A percentile compares a stretch with the other conserved stretches of the same genome.
Conservation (phyloP, 2,329 filamentous ascomycete genomes). For the Chaetomium globosum region DNA sequence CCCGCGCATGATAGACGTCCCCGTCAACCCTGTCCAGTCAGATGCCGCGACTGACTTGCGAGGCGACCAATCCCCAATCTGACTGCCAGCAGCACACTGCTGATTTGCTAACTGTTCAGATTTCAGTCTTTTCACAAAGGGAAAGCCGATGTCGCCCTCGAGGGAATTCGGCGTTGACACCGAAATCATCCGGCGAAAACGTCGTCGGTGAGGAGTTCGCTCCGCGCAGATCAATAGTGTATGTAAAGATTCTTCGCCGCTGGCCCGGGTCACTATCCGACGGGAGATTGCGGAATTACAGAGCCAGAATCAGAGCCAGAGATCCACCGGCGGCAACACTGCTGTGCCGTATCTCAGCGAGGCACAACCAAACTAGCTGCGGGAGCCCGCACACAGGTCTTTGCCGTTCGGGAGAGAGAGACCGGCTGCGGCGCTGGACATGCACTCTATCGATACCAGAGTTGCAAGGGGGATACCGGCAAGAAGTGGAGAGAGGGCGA, state of each 20-base stretch:
- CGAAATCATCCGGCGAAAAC: constrained; percentile 8
- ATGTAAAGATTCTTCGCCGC: neutral
- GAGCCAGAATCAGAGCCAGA: constrained; percentile 1
- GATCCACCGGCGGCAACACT: constrained; percentile 1
- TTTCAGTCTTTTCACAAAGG: constrained; percentile 22
- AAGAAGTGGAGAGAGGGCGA: constrained; percentile 29
- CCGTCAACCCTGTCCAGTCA: constrained; percentile 22
- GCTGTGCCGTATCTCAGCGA: constrained; percentile 20
- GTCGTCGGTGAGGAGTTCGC: neutral
- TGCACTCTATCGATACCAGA: constrained; percentile 32
- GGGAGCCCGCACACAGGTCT: constrained; percentile 1
- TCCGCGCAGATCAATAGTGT: constrained; percentile 7
- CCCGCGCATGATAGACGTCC: constrained; percentile 17
- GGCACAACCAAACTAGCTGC: constrained; percentile 18
- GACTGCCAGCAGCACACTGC: constrained; percentile 33
- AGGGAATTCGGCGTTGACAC: neutral
- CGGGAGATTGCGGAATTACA: constrained; percentile 21
- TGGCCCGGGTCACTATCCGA: constrained; percentile 16
- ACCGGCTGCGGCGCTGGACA: constrained; percentile 10
- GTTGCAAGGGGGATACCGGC: constrained; percentile 24
- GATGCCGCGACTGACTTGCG: constrained; percentile 31
- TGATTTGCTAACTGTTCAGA: constrained; percentile 34
- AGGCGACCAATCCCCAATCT: constrained; percentile 40
- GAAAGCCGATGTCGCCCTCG: constrained; percentile 15
- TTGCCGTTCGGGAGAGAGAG: constrained; percentile 11